Base-by-base conservation (phyloP, 805 yeast genomes). In the Clavispora phyllophila region DNA sequence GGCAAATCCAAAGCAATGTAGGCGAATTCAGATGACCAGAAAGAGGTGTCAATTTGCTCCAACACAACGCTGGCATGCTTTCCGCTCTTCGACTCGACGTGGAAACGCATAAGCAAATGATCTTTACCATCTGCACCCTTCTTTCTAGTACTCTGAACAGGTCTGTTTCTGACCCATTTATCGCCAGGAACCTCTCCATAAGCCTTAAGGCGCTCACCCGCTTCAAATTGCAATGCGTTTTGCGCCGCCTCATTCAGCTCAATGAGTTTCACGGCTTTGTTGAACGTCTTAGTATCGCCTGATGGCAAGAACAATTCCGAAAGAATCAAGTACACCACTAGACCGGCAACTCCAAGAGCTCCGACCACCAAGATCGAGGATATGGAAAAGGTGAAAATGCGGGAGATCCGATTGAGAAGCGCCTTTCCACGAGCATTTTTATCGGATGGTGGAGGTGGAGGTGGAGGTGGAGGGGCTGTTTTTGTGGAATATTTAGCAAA, bases 271-370 rank as follows among this genome's bases (percentile, higher is more conserved):
- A 89, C 89, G 2, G 95, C 95, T 53, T 87, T 78, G 65, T 90
- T 89, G 70, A 90, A 90, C 2, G 95, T 79, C 50, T 84, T 85
- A 0, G 96, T 90, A 58, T 90, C 96, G 19, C 96, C 95, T 1
- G 95, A 83, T 9, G 97, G 96, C 37, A 90, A 76, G 50, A 87
- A 79, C 25, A 90, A 66, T 59, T 90, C 96, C 9, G 83, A 72
- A n/a, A 84, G 75, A 18, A 89, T 77, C 48, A 87, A 73, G 61
- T 87, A 90, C 8, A 87, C 70, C 17, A 89, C 75, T 78, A 44
- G 82, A 61, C 36, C 81, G 0, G 91, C 79, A 8, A 85, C 68
- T 13, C 85, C 88, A 2, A 80, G 58, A 2, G 89, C 89, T 3
- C 84, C 87, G 9, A 83, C 52, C 0, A 86, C 87, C 24, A 85